These are phyloP conservation scores for Podila clonocystis DNA, from an alignment of 192 early-diverging fungal genomes.

Conservation along the genomic window DNA sequence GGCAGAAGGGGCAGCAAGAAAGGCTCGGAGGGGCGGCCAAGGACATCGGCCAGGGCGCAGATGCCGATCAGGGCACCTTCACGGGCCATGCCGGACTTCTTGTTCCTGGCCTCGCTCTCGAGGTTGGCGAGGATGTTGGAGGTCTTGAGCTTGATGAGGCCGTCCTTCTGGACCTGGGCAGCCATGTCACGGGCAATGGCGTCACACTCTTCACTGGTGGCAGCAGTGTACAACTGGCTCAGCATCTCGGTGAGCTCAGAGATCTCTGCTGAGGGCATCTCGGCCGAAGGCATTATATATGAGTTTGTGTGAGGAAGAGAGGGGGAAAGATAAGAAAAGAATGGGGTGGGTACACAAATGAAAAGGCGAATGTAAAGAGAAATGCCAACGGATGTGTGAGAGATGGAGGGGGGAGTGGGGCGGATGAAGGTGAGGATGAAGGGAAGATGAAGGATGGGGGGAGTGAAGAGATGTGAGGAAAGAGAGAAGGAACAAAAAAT, in stretches of 20 bases:
- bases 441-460: background rate
- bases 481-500: background rate
- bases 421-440: conserved; percentile 4
- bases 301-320: background rate
- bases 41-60: conserved; percentile 63
- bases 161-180: conserved; percentile 65
- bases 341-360: conserved; percentile 4
- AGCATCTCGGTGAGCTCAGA: conserved; percentile 45
- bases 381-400: background rate
- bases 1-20: conserved; percentile 70
- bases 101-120: conserved; percentile 68
- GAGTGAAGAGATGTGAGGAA: conserved; percentile 4
- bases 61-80: conserved; percentile 71
- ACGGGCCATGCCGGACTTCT: conserved; percentile 71
- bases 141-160: conserved; percentile 60
- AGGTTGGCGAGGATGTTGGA: conserved; percentile 66
- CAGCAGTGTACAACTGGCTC: conserved; percentile 39
- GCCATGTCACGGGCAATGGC: conserved; percentile 66
- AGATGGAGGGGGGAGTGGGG: conserved; percentile 2
- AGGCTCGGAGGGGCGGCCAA: conserved; percentile 72
- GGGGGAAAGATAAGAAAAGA: conserved; percentile 2
- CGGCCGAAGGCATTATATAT: conserved; percentile 37
- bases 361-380: background rate
- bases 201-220: conserved; percentile 58
- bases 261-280: conserved; percentile 23